phyloP scores from a whole-genome alignment of 306 rosid species.

The Canavalia gladiata region DNA sequence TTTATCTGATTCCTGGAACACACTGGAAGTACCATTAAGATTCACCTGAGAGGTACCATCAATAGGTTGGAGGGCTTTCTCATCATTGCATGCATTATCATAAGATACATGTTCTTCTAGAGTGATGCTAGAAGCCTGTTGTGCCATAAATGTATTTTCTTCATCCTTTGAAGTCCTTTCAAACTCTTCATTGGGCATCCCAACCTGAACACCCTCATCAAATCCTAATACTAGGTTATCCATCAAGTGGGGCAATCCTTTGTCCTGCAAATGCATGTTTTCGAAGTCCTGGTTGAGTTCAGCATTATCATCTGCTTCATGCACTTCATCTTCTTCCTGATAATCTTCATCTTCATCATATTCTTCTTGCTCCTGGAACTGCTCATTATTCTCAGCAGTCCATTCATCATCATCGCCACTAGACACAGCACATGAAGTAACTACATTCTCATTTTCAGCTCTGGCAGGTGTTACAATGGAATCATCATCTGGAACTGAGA shows the following conservation, averaged over 20 bases:
- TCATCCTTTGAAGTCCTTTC: slow-evolving; percentile 67
- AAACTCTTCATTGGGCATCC: slow-evolving; percentile 89
- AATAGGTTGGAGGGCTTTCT: slow-evolving; percentile 56
- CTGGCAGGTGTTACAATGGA: slow-evolving; percentile 48
- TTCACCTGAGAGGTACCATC: slow-evolving; percentile 60
- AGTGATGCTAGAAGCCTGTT: slow-evolving; percentile 55
- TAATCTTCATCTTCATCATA: slow-evolving; percentile 97
- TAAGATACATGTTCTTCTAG: slow-evolving; percentile 62
- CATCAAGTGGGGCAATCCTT: slow-evolving; percentile 74
- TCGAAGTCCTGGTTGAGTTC: slow-evolving; percentile 68
- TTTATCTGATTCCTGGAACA: slow-evolving; percentile 70
- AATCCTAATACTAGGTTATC: slow-evolving; percentile 89
- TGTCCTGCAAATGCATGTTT: slow-evolving; percentile 76
- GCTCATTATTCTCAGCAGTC: slow-evolving; percentile 79
- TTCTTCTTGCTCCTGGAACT: slow-evolving; percentile 92
- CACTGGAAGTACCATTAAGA: slow-evolving; percentile 61
- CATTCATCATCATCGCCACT: slow-evolving; percentile 90
- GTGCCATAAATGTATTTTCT: slow-evolving; percentile 53
- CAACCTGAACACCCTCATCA: slow-evolving; percentile 96
- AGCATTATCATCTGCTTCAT: slow-evolving; percentile 78
- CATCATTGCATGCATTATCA: slow-evolving; percentile 57
- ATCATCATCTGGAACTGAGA: slow-evolving; percentile 61
- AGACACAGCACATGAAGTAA: slow-evolving; percentile 58
- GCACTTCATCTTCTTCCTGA: slow-evolving; percentile 93
- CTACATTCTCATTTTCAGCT: slow-evolving; percentile 60